phyloP scores from a whole-genome alignment of 768 basidiomycete species.

The Phanerochaete carnosa region DNA sequence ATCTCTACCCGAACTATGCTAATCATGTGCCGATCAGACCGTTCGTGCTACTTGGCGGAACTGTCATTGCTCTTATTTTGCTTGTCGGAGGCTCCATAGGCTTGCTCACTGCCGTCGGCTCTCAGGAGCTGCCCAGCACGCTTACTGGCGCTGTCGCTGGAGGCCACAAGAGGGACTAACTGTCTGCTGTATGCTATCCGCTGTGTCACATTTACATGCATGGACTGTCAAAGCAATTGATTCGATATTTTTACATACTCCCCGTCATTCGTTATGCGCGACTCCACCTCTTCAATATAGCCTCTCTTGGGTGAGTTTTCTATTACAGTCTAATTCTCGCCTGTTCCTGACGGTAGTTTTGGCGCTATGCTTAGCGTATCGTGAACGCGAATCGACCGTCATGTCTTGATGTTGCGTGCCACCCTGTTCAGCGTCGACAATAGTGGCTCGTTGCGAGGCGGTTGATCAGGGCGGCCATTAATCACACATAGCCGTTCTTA shows the following conservation, averaged over 20 bases:
- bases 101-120: conserved; percentile 61
- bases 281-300: no score
- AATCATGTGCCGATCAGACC: conserved; percentile 39
- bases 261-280: no score
- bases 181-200: background rate
- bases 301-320: no score
- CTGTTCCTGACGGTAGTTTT: no score
- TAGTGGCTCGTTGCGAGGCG: no score
- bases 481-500: no score
- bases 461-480: no score
- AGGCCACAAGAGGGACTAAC: conserved; percentile 49
- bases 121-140: conserved; percentile 67
- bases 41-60: conserved; percentile 73
- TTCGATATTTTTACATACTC: background rate
- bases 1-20: background rate
- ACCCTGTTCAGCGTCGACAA: no score
- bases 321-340: no score
- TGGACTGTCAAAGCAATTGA: background rate
- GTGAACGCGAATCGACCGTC: no score
- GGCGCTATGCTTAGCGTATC: no score
- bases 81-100: conserved; percentile 65
- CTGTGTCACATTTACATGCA: background rate
- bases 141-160: conserved; percentile 57
- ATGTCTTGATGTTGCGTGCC: no score
- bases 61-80: conserved; percentile 59